phyloP scores from a whole-genome alignment of 768 basidiomycete species.

The Brasilioporus rufonigricans region DNA sequence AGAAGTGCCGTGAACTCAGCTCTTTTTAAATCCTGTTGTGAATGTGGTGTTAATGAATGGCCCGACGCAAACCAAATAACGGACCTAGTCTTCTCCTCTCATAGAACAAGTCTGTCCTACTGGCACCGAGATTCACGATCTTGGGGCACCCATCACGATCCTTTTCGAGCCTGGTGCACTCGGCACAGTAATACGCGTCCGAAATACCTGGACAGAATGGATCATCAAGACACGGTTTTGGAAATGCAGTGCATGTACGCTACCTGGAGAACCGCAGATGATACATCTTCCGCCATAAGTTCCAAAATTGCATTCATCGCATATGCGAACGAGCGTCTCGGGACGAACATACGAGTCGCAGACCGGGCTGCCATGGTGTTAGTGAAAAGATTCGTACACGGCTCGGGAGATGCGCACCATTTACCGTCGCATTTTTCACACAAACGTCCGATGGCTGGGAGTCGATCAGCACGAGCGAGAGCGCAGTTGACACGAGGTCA shows the following conservation, averaged over 20 bases:
- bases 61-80: constrained; percentile 14
- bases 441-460: constrained; percentile 88
- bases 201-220: constrained; percentile 71
- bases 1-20: constrained; percentile 13
- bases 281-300: constrained; percentile 98
- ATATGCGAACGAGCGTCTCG: constrained; percentile 96
- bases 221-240: background rate
- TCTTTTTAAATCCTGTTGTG: constrained; percentile 33
- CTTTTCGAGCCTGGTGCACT: constrained; percentile 95
- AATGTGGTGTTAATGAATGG: background rate
- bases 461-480: constrained; percentile 7
- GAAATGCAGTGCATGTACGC: constrained; percentile 16
- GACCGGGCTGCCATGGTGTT: constrained; percentile 66
- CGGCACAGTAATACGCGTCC: constrained; percentile 98
- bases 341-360: constrained; percentile 99
- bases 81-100: constrained; percentile 81
- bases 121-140: constrained; percentile 95
- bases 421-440: constrained; percentile 99
- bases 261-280: constrained; percentile 95
- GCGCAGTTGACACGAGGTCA: constrained; percentile 1
- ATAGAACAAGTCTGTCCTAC: constrained; percentile 89
- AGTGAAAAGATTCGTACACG: background rate
- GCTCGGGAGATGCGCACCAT: constrained; percentile 60
- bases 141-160: constrained; percentile 98
- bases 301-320: constrained; percentile 99